Evolutionary conservation across 352 stramenopile species (phyloP), one percentile per base, ranked within the genome.

Genomic region (Globisporangium recalcitrans): DNA sequence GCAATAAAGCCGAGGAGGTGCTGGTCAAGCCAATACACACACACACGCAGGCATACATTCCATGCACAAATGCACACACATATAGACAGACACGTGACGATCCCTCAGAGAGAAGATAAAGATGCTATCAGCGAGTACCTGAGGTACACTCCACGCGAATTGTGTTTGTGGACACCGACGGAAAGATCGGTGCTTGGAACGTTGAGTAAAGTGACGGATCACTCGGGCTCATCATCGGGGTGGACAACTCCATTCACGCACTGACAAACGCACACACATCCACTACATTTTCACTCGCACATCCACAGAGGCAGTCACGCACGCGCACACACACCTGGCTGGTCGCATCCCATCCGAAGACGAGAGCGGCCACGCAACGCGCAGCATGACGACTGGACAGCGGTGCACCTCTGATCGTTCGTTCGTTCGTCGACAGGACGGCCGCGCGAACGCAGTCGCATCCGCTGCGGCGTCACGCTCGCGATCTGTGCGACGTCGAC

Each of bases 31-130:
- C 76, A 27, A 57, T 46, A 21, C 32, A 40, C 58, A 60, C 19
- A 40, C n/a, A 48, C 22, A 32, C 13, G 53, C 59, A 54, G 21
- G 38, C 63, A 69, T 26, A 31, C 52, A 67, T 14, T 40, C 19
- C 19, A 62, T 48, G 48, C 40, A 74, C 10, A 64, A 3, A 67
- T 1, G 65, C 29, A 67, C 9, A 13, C 9, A 36, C 2, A 62
- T 54, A 40, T 1, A 57, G 19, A 51, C 21, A 44, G 5, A 42
- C n/a, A n/a, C n/a, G n/a, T 1, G 38, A 8, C 14, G 32, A 60
- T 86, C 79, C 75, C 63, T 91, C 82, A 73, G 82, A 72, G 81
- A 91, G 82, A 91, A 91, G 82, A 91, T 91, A 58, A 38, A 38
- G 44, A 54, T 60, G 65, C 73, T 78, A 74, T 91, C 82, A 91